Percentiles rank a stretch among this genome's conserved stretches.
phyloP scores from a whole-genome alignment of 1,284 basidiomycete genomes.

The Sporisorium exsertum region DNA sequence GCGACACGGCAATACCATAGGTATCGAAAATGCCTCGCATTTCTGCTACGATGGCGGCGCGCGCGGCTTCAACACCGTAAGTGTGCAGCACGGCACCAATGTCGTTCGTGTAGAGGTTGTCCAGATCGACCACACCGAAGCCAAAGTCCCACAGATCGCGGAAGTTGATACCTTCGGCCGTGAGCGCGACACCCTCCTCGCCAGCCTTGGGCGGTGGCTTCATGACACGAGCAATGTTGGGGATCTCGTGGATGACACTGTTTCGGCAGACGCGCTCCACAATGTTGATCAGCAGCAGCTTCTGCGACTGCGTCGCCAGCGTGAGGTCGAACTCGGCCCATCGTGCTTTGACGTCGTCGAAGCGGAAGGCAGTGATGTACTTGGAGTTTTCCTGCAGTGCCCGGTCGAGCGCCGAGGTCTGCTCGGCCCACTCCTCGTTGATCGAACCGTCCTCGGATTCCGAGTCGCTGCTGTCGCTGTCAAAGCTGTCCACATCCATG shows the following conservation, averaged over 20 bases:
- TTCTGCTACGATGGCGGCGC: constrained; percentile 74
- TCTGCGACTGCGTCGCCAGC: constrained; percentile 59
- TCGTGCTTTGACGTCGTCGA: constrained; percentile 75
- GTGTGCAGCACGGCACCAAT: constrained; percentile 90
- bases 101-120: constrained; percentile 92
- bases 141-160: constrained; percentile 90
- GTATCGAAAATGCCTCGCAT: constrained; percentile 90
- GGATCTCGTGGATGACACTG: constrained; percentile 67
- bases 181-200: constrained; percentile 52
- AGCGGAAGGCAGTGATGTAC: constrained; percentile 78
- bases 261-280: constrained; percentile 66
- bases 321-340: constrained; percentile 68
- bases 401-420: constrained; percentile 70
- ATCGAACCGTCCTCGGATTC: constrained; percentile 54
- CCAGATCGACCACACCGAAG: constrained; percentile 81
- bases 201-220: constrained; percentile 61
- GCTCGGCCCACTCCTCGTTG: constrained; percentile 66
- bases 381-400: constrained; percentile 72
- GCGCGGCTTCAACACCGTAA: constrained; percentile 75
- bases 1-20: constrained; percentile 96
- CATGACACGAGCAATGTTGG: constrained; percentile 62
- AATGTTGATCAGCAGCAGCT: constrained; percentile 68
- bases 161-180: constrained; percentile 76
- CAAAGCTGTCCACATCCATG: constrained; percentile 54
- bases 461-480: constrained; percentile 53